Base-by-base conservation (phyloP, 1,284 basidiomycete genomes). In the Meira miltonrushii region DNA sequence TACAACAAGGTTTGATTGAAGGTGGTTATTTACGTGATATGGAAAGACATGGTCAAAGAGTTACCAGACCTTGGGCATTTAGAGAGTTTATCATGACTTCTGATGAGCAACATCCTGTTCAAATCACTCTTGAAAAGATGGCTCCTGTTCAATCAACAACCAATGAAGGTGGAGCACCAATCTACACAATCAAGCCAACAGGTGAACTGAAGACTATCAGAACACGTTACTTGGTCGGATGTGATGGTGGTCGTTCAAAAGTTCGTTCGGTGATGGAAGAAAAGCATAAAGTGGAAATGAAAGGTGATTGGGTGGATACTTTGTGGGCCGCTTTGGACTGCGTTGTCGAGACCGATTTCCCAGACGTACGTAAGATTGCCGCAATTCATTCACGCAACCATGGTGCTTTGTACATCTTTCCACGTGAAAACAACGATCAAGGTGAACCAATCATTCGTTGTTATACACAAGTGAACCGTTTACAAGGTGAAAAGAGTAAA, bases 1-100 rank as follows among this genome's bases (percentile, higher is more conserved):
- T 80, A 10, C 79, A 80, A 66, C 79, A 80, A 65, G 79, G 79
- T 23, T 61, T 80, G 11, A 80, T 80, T 64, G 79, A 80, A 59
- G 67, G 73, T 17, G 74, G 77, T 13, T 79, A 74, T 68, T 61
- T 80, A 39, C 62, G 69, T 50, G 79, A 80, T 62, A 79, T 79
- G 59, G 75, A 78, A 55, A 58, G 71, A 10, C 74, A 77, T 54
- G 76, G 75, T 39, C 74, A 72, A 50, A 68, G 72, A 10, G 73
- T 75, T 46, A 74, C 72, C 8, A 67, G 76, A 49, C 75, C 76
- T 17, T 78, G 74, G 71, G 61, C 60, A 0, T 78, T 74, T 60
- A 13, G 48, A 23, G 59, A 64, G 9, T 71, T 76, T 56, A 62
- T 66, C 50, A 64, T 72, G 66, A 65, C 60, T 33, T 55, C 58